Conservation (phyloP, 2,329 filamentous ascomycete species). For the Trichothecium roseum region DNA sequence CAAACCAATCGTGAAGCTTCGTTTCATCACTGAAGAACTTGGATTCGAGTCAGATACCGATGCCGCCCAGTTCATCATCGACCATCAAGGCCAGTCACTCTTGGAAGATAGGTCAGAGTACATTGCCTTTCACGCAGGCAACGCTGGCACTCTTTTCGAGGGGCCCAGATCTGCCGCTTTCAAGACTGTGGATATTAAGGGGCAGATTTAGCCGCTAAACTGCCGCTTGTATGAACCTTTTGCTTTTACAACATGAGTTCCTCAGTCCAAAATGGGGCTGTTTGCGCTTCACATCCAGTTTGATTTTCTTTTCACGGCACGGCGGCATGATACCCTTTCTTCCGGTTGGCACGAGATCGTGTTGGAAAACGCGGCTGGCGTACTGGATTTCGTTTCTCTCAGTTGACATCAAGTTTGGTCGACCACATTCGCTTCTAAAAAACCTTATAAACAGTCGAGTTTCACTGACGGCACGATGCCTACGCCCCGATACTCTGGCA, state of each 20-base stretch:
- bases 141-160: conserved; percentile 67
- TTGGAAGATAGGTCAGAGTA: conserved; percentile 68
- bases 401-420: too few relatives aligned
- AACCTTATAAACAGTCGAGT: too few relatives aligned
- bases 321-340: too few relatives aligned
- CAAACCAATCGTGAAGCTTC: conserved; percentile 79
- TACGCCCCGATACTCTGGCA: too few relatives aligned
- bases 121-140: conserved; percentile 63
- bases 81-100: conserved; percentile 64
- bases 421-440: too few relatives aligned
- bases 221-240: conserved; percentile 3
- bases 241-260: not conserved
- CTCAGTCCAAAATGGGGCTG: too few relatives aligned
- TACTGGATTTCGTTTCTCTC: too few relatives aligned
- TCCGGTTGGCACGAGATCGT: too few relatives aligned
- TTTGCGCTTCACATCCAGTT: too few relatives aligned
- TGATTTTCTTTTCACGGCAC: too few relatives aligned
- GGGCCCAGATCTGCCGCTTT: conserved; percentile 63
- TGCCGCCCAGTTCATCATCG: conserved; percentile 81
- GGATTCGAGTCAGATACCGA: conserved; percentile 89
- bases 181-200: conserved; percentile 88
- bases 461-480: too few relatives aligned
- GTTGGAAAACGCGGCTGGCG: too few relatives aligned
- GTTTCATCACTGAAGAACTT: conserved; percentile 91
- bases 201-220: conserved; percentile 63